Percentiles rank a stretch among this genome's conserved stretches.
Conservation (phyloP, 306 rosid species). For the Malus fusca region DNA sequence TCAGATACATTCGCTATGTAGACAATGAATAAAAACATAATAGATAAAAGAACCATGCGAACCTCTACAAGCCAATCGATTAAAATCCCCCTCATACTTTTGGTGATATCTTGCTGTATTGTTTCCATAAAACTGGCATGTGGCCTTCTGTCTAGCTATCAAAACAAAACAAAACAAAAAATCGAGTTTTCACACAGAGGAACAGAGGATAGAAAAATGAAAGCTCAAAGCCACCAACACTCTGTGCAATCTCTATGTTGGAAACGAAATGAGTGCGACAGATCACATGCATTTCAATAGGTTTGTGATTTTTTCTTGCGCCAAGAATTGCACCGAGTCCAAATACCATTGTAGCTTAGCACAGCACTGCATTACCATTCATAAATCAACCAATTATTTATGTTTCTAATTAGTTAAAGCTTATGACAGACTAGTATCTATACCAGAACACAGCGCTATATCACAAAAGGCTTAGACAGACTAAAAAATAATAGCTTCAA, state of each 20-base stretch:
- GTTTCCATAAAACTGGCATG: constrained; percentile 56
- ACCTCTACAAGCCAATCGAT: constrained; percentile 99
- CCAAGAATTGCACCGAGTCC: not conserved
- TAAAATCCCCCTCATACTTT: constrained; percentile 77
- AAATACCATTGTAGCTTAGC: not conserved
- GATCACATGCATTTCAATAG: not conserved
- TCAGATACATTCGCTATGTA: not conserved
- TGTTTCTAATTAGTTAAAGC: not conserved
- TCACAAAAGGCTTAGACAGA: not conserved
- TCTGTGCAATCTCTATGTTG: not conserved
- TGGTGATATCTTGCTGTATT: constrained; percentile 69
- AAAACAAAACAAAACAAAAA: not conserved
- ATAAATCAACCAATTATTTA: not conserved
- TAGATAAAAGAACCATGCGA: constrained; percentile 17
- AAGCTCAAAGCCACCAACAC: not conserved
- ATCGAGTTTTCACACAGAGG: not conserved
- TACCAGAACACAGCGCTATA: not conserved
- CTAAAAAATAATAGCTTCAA: not conserved
- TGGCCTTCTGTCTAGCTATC: constrained; percentile 73
- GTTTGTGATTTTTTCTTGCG: not conserved
- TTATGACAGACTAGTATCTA: not conserved
- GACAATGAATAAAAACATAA: not conserved
- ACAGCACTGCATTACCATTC: not conserved
- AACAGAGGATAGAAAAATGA: constrained; percentile 11
- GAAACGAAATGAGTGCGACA: not conserved